phyloP scores from a whole-genome alignment of 2,329 filamentous ascomycete genomes.

The Cordyceps militaris region DNA sequence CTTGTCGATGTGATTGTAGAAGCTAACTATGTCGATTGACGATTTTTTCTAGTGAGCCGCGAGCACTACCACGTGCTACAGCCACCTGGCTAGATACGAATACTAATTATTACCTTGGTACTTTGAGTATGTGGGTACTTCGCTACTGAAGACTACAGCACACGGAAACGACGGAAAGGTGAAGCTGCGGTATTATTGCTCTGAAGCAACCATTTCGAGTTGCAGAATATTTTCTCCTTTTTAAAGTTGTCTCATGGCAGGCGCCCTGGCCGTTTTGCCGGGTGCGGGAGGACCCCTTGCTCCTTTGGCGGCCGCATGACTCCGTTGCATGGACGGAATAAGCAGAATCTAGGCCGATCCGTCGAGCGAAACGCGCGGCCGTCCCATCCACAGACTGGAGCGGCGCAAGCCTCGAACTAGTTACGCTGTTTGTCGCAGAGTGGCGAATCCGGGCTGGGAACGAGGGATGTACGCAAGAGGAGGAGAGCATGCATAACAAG shows the following conservation, averaged over 20 bases:
- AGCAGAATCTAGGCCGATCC: slow-evolving; percentile 1
- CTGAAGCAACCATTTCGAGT: neutral
- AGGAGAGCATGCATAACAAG: no score
- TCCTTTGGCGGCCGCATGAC: neutral
- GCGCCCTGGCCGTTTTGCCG: neutral
- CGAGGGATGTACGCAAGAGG: neutral
- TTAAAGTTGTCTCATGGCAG: neutral
- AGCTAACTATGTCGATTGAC: neutral
- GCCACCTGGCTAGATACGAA: no score
- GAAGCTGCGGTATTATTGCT: neutral
- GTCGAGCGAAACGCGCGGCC: slow-evolving; percentile 5
- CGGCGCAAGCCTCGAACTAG: slow-evolving; percentile 3
- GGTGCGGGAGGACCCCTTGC: neutral
- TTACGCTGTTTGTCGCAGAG: slow-evolving; percentile 4
- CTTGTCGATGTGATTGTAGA: neutral
- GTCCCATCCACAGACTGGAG: slow-evolving; percentile 5
- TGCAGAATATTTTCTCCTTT: neutral
- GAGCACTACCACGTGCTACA: neutral
- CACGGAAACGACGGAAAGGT: neutral
- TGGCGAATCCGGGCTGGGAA: slow-evolving; percentile 1
- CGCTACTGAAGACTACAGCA: neutral
- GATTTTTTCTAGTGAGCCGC: neutral
- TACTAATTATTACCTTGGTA: no score
- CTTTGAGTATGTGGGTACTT: no score
- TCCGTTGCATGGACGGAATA: neutral